Conservation (phyloP, 495 filamentous ascomycete species). For the Penicillium angulare region DNA sequence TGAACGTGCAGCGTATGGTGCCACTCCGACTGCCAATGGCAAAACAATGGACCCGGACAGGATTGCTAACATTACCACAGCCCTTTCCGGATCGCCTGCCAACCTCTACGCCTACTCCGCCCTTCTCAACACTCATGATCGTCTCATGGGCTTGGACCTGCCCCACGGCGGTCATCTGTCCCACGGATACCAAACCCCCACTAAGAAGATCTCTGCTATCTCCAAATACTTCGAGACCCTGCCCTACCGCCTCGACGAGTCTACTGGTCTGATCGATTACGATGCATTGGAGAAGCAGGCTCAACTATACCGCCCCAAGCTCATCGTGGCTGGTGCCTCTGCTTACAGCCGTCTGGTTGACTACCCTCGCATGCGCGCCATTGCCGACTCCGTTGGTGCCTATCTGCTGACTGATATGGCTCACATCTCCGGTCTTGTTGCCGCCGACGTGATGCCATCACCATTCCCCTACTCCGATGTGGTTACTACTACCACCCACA, state of each 20-base stretch:
- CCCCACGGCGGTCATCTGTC: constrained; percentile 96
- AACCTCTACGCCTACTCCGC: constrained; percentile 97
- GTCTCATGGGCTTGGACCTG: constrained; percentile 95
- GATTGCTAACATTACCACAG: constrained; percentile 45
- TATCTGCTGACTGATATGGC: constrained; percentile 96
- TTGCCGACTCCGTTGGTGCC: constrained; percentile 84
- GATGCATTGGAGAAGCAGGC: constrained; percentile 82
- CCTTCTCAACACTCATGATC: constrained; percentile 85
- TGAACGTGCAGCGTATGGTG: constrained; percentile 88
- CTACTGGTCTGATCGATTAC: constrained; percentile 93
- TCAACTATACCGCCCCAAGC: constrained; percentile 84
- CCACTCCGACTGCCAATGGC: not conserved
- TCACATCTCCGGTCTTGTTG: constrained; percentile 94
- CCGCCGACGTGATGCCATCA: constrained; percentile 81
- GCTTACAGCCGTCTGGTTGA: constrained; percentile 95
- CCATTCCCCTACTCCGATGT: constrained; percentile 91
- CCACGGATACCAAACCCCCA: constrained; percentile 95
- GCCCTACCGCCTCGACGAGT: constrained; percentile 87
- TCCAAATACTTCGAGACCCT: constrained; percentile 99
- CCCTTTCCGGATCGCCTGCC: constrained; percentile 91
- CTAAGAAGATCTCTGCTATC: constrained; percentile 96
- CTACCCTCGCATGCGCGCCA: constrained; percentile 82
- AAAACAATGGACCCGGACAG: not conserved
- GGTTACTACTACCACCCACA: constrained; percentile 98
- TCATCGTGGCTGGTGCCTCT: constrained; percentile 91